Evolutionary conservation across 129 eudicot species (phyloP), one percentile per base, ranked within the genome.

Genomic region (Deinandra increscens): DNA sequence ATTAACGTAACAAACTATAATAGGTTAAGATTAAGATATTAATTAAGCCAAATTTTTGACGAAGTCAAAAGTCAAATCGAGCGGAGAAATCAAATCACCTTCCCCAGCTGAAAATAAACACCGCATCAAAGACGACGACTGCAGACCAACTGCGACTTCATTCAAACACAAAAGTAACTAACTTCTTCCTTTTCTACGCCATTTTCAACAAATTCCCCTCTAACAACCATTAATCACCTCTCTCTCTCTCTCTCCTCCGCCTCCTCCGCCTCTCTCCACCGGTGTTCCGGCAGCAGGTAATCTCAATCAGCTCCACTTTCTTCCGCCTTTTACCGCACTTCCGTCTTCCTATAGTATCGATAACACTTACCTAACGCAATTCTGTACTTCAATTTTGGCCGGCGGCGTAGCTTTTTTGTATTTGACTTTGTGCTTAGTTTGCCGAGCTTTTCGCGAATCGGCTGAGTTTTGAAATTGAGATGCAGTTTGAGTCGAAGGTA

Each of bases 281-380:
- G 33, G 29, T 53, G 6, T 14, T 65, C 82, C 78, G 55, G 26
- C 58, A 14, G 44, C 72, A 54, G 79, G 79, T 74, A 58, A n/a
- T 11, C 26, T 39, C 17, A n/a, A 11, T 29, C 20, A 71, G 39
- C 38, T 59, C 36, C 36, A 54, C 3, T 41, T 70, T 70, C 56
- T 41, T 23, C 34, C 31, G 31, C 31, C 31, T 26, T 26, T 26
- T 58, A 38, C 38, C 37, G 0, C 63, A 51, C 41, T 12, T 12
- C 3, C 9, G 36, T 14, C 14, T 71, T 59, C 3, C 9, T 42
- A 26, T 26, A 26, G 31, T 26, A 26, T 3, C 31, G 31, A 26
- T 26, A 42, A 46, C 17, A 60, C 26, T 19, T 36, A 7, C 61
- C n/a, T 33, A 19, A 36, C 42, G 8, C 43, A 26, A 61, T 29